Conservation (phyloP, 1,284 basidiomycete genomes). For the Malassezia caprae region DNA sequence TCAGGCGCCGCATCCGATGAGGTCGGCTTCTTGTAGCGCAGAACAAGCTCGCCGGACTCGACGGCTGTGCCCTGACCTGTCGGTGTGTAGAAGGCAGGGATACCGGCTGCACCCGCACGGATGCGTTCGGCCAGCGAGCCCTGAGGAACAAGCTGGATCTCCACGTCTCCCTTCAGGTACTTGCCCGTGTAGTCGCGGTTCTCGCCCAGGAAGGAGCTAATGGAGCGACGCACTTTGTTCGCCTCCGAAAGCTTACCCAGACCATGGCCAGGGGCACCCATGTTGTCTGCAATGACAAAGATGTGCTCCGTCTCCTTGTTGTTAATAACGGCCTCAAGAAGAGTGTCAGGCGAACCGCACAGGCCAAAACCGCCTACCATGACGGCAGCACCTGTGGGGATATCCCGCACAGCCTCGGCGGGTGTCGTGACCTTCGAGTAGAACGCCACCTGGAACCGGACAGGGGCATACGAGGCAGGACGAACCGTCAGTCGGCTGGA, state of each 20-base stretch:
- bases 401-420: conserved; percentile 41
- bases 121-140: conserved; percentile 76
- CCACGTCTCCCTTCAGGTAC: conserved; percentile 39
- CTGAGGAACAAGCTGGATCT: conserved; percentile 42
- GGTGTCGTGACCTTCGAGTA: conserved; percentile 28
- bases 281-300: conserved; percentile 43
- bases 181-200: conserved; percentile 44
- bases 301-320: conserved; percentile 32
- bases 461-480: background rate
- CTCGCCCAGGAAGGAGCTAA: conserved; percentile 42
- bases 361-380: conserved; percentile 45
- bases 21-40: conserved; percentile 39
- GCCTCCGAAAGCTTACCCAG: conserved; percentile 32
- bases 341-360: conserved; percentile 44
- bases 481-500: background rate
- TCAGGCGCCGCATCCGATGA: conserved; percentile 9
- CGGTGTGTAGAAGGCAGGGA: conserved; percentile 90
- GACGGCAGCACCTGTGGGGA: conserved; percentile 29
- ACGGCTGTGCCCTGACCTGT: conserved; percentile 58
- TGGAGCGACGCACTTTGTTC: conserved; percentile 35
- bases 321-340: conserved; percentile 34
- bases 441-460: conserved; percentile 7
- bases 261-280: conserved; percentile 39
- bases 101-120: conserved; percentile 82
- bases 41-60: conserved; percentile 49